Base-by-base conservation (phyloP, 306 rosid genomes). In the Vigna angularis region DNA sequence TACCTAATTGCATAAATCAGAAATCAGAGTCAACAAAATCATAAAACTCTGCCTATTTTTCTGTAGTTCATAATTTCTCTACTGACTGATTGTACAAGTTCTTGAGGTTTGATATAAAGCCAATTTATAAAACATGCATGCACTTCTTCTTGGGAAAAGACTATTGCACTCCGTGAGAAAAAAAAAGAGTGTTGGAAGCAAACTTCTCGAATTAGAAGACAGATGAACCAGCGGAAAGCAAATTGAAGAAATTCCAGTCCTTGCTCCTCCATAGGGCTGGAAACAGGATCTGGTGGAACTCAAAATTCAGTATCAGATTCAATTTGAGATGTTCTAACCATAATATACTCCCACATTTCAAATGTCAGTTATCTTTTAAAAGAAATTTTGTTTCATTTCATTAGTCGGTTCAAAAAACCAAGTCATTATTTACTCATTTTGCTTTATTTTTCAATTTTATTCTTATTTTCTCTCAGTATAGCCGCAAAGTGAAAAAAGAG, bases 151-250 rank as follows among this genome's bases (percentile, higher is more conserved):
- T 24, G 38, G 59, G 57, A 70, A 42, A 42, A 62, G 70, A 74
- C 22, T 77, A 57, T 45, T 24, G 63, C 42, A 82, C 55, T 64
- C 20, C 9, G 12, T 22, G 36, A 6, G 66, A 34, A n/a, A 56
- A 69, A 48, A 76, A 24, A 62, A 40, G 2, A 26, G 28, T 9
- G 59, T 64, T 56, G 55, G 73, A 28, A 80, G 72, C 85, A 76
- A 84, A 94, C 98, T 97, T 94, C 98, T 0, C 98, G 96, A 79
- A 94, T 94, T 78, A 94, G 83, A 76, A 94, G 97, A 88, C 98
- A 94, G 86, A 90, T 94, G 92, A 90, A 92, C 98, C 98, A 94
- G 70, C 97, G 95, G 86, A 94, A 94, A 82, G 98, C 97, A 87
- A 94, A 94, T 83, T 94, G 98, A 87, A 94, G 95, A 92, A 92